Percentiles rank a stretch among this genome's conserved stretches.
These are phyloP conservation scores for Colletotrichum gloeosporioides DNA, from an alignment of 2,329 filamentous ascomycete genomes.

Conservation along the genomic window DNA sequence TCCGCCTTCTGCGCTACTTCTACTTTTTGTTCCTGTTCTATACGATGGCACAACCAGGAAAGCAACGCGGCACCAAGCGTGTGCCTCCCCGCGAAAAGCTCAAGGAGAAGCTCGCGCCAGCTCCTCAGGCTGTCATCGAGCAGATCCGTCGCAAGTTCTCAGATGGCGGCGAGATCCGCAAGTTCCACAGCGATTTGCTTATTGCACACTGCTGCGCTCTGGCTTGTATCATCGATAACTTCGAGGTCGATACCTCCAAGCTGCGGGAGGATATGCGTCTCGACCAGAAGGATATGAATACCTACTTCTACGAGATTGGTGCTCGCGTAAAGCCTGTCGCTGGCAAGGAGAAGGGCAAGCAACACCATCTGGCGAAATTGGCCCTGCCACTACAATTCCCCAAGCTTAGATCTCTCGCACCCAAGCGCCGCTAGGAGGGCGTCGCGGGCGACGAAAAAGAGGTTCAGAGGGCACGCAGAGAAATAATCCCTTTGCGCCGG, in stretches of 20 bases:
- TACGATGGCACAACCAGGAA: slow-evolving; percentile 50
- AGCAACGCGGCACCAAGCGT: slow-evolving; percentile 49
- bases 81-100: slow-evolving; percentile 70
- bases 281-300: slow-evolving; percentile 72
- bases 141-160: slow-evolving; percentile 74
- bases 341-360: slow-evolving; percentile 65
- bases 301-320: slow-evolving; percentile 80
- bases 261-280: slow-evolving; percentile 75
- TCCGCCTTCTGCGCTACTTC: slow-evolving; percentile 67
- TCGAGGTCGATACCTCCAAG: slow-evolving; percentile 72
- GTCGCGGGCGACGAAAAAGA: background rate
- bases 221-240: slow-evolving; percentile 75
- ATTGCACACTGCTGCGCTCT: slow-evolving; percentile 77
- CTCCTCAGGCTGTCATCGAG: slow-evolving; percentile 68
- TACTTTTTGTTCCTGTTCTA: slow-evolving; percentile 62
- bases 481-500: background rate
- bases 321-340: slow-evolving; percentile 68
- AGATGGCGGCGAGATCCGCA: slow-evolving; percentile 67
- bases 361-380: slow-evolving; percentile 68
- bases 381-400: slow-evolving; percentile 84
- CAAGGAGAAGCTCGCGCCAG: slow-evolving; percentile 58
- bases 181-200: slow-evolving; percentile 74
- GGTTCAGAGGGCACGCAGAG: background rate
- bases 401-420: slow-evolving; percentile 51
- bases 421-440: slow-evolving; percentile 21